Base-by-base conservation (phyloP, 495 filamentous ascomycete species). In the Mytilinidion resinicola region DNA sequence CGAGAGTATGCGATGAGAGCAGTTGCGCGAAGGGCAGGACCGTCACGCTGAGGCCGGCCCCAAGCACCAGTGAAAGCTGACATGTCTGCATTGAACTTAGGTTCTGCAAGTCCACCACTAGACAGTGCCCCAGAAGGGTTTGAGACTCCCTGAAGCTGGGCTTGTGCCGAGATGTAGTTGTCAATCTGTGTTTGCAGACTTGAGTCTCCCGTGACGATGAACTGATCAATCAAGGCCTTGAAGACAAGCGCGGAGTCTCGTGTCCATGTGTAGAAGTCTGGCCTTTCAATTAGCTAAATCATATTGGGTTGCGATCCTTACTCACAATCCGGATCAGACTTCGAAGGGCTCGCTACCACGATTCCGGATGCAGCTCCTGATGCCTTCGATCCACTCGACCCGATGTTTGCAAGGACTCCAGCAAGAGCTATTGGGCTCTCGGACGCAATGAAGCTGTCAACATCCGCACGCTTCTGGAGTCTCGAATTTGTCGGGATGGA, bases 11-110 rank as follows among this genome's bases (percentile, higher is more conserved):
- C 62, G 12, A 80, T 77, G 49, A 84, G 63, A 1, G 85, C 79
- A 30, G 81, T 85, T 3, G 86, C 86, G 41, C 86, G 73, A 41
- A 88, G 77, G 7, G 86, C 81, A 33, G 86, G 86, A 0, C 86
- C 86, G 61, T 89, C 86, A 6, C 79, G 77, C 70, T 89, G 86
- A 10, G 86, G 86, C 3, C 86, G 80, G 4, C 84, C 85, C 86
- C 86, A 89, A 6, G 67, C 65, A 20, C 78, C 85, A 10, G 78
- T 83, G 66, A 79, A 88, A 20, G 81, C 72, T n/a, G 70, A 77
- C 46, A 78, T 71, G 52, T 86, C 77, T 46, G 85, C 76, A 46
- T 79, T 70, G 67, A 80, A 89, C 64, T 84, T 85, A 54, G 80
- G 70, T 66, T 85, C 82, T n/a, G 75, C 82, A 42, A 85, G 68